Percentiles rank a stretch among this genome's conserved stretches.
These are phyloP conservation scores for Claviceps fusiformis DNA, from an alignment of 2,329 filamentous ascomycete species.

Conservation along the genomic window DNA sequence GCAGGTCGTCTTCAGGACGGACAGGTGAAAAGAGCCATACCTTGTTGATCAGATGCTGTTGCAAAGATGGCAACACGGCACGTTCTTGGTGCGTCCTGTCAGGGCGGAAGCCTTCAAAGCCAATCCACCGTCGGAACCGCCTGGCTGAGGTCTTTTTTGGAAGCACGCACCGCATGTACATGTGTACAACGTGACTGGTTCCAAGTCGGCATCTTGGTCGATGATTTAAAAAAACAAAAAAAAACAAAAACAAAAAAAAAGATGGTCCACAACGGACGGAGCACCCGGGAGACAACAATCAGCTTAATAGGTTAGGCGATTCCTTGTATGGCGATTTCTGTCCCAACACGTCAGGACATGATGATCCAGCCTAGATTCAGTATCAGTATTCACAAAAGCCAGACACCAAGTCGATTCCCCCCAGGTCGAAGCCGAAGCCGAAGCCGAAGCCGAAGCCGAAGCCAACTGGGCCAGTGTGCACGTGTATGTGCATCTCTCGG, in stretches of 20 bases:
- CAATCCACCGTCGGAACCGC: not conserved
- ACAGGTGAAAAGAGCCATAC: not conserved
- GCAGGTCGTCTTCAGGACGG: not conserved
- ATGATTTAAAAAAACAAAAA: too few relatives aligned
- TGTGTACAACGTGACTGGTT: not conserved
- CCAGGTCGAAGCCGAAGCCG: too few relatives aligned
- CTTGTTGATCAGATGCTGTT: not conserved
- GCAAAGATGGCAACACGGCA: not conserved
- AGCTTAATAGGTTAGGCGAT: not conserved
- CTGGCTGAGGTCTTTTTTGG: not conserved
- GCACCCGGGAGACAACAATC: too few relatives aligned
- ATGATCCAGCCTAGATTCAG: too few relatives aligned
- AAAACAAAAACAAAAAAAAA: too few relatives aligned
- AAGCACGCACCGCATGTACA: not conserved
- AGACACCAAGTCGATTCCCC: not conserved
- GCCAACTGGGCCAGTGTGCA: too few relatives aligned
- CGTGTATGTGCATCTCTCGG: not conserved
- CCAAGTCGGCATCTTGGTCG: not conserved
- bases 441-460: too few relatives aligned
- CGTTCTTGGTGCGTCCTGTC: not conserved
- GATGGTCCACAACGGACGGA: not conserved
- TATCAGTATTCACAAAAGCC: too few relatives aligned
- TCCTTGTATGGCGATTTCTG: not conserved
- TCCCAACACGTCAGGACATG: not conserved
- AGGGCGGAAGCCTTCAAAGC: not conserved